Base-by-base conservation (phyloP, 495 filamentous ascomycete genomes). In the Aspergillus campestris region DNA sequence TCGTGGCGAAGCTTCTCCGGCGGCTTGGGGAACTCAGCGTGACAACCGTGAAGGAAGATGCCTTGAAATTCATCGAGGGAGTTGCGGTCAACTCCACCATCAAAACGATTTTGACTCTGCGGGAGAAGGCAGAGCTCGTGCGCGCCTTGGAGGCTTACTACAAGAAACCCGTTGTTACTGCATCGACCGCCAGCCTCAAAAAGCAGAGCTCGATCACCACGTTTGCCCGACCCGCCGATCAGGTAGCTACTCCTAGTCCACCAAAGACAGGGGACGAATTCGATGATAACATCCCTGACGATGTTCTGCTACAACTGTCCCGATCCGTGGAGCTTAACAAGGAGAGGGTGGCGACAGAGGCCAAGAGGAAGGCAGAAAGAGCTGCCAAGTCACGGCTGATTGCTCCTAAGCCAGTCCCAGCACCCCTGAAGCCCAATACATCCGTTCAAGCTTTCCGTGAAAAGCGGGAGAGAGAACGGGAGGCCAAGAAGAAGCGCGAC, bases 91-190 rank as follows among this genome's bases (percentile, higher is more conserved):
- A 77, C 31, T 77, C 72, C 30, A 67, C 64, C 7, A 75, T 79
- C 40, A 79, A 75, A 58, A 90, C 87, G 1, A 88, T 89, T 50
- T 61, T 95, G 54, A 83, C 74, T 4, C 67, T 74, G 5, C 80
- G 82, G 38, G 87, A 95, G 51, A 87, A 87, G 46, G 89, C 89
- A 4, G 86, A 94, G 60, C 64, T 95, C 32, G 77, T 86, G 42
- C 76, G 82, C 57, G 83, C 88, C 7, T 62, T 95, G 8, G 88
- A 92, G 34, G 80, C 82, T 8, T 86, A 94, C 58, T 73, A 82
- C 41, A 81, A 79, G 48, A 74, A 71, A 45, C 65, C 72, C 14
- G 58, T 81, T 14, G 60, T 63, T 13, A 71, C 71, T 42, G 65
- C 62, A 18, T 72, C 54, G 18, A 71, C 66, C 11, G 64, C 65